Evolutionary conservation across 495 filamentous ascomycete genomes (phyloP).

Genomic region (Endocarpon pusillum): DNA sequence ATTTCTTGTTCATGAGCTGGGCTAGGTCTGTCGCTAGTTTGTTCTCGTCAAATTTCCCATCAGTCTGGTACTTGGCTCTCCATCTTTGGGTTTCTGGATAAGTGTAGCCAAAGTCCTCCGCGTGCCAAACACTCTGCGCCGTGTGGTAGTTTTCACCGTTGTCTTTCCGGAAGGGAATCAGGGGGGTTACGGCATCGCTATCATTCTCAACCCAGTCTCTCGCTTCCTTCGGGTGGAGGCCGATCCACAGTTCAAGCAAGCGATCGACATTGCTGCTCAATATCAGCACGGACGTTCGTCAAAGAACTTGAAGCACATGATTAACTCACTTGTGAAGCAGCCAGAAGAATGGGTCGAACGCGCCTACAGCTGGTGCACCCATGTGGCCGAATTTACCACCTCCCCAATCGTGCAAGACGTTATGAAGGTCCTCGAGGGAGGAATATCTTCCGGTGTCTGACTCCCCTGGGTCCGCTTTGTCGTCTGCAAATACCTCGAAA

Average conservation of each 20-base stretch:
- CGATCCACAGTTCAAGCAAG: background rate
- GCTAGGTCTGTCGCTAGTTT: background rate
- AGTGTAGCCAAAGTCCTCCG: constrained; percentile 1
- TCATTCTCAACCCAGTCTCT: background rate
- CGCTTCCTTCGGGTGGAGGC: background rate
- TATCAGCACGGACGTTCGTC: background rate
- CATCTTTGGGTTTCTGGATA: background rate
- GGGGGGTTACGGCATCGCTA: background rate
- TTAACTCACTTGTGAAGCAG: background rate
- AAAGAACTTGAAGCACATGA: background rate
- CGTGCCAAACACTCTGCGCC: background rate
- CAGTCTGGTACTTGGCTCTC: background rate
- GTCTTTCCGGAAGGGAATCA: background rate
- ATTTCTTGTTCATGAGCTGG: background rate
- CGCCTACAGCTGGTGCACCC: background rate
- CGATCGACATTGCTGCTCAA: constrained; percentile 1
- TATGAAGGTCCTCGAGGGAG: background rate
- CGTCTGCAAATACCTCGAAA: background rate
- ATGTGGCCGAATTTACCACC: background rate
- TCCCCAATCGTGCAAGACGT: background rate
- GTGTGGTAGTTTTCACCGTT: background rate
- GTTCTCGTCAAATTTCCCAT: background rate
- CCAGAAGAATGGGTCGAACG: constrained; percentile 1
- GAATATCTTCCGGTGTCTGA: background rate
- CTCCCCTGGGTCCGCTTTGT: background rate